Conservation (phyloP, 352 stramenopile species). For the Pythium phragmitis region DNA sequence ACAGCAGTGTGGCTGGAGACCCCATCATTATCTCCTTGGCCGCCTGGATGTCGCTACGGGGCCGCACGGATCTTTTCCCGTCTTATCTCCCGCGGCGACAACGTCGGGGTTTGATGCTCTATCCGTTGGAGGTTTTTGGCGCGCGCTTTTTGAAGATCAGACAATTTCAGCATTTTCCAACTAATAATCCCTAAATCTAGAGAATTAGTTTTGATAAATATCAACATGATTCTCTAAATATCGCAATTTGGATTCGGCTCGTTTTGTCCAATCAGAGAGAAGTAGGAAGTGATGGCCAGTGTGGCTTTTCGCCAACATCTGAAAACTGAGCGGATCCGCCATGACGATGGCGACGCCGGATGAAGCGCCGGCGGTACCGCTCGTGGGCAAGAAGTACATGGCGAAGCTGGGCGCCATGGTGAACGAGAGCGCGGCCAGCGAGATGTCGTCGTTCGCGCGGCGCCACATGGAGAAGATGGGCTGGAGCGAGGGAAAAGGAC, state of each 20-base stretch:
- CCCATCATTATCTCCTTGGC: background rate
- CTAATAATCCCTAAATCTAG: constrained; percentile 1
- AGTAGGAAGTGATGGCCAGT: constrained; percentile 22
- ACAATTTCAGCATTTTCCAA: background rate
- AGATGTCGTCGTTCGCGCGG: constrained; percentile 77
- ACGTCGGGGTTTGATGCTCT: no score
- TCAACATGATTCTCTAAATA: background rate
- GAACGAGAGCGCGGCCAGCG: constrained; percentile 67
- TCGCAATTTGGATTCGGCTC: background rate
- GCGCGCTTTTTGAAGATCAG: constrained; percentile 17
- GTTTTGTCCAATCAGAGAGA: constrained; percentile 3
- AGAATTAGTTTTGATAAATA: constrained; percentile 6
- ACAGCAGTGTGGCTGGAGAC: background rate
- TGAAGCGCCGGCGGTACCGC: constrained; percentile 37
- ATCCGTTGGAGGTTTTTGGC: constrained; percentile 3
- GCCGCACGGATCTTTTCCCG: background rate
- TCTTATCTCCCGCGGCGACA: background rate
- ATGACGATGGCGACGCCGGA: constrained; percentile 15
- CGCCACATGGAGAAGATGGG: constrained; percentile 95
- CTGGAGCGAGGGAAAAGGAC: constrained; percentile 93
- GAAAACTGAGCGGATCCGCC: background rate
- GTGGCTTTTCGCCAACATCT: constrained; percentile 17
- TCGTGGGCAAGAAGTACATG: constrained; percentile 87
- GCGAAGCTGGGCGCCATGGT: constrained; percentile 73
- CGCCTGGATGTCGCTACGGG: background rate